phyloP scores from a whole-genome alignment of 2,329 filamentous ascomycete species.

The Alternaria sp. region DNA sequence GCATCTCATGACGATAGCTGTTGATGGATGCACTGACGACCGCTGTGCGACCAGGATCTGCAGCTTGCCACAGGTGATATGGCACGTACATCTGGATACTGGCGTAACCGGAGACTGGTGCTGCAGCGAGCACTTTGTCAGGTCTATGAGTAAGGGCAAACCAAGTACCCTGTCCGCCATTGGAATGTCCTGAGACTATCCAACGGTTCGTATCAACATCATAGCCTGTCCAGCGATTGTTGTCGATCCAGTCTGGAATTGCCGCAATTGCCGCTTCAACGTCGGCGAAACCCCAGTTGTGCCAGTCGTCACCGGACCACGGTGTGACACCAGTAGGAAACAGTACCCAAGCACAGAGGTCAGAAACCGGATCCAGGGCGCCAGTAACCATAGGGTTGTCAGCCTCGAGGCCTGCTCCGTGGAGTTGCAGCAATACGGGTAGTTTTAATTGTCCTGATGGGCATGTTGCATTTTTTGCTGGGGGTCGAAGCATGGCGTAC shows the following conservation, averaged over 20 bases:
- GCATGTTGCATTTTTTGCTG: conserved; percentile 53
- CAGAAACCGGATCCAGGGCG: conserved; percentile 59
- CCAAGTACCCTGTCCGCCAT: conserved; percentile 68
- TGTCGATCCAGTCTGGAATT: conserved; percentile 61
- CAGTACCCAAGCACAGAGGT: conserved; percentile 64
- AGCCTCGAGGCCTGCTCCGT: conserved; percentile 66
- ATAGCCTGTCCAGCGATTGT: conserved; percentile 58
- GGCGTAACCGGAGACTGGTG: conserved; percentile 66
- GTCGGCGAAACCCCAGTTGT: conserved; percentile 66
- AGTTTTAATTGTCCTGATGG: conserved; percentile 32
- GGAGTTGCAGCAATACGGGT: conserved; percentile 62
- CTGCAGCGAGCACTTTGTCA: conserved; percentile 64
- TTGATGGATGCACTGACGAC: conserved; percentile 59
- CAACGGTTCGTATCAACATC: conserved; percentile 57
- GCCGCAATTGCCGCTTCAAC: conserved; percentile 61
- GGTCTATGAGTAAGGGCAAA: conserved; percentile 64
- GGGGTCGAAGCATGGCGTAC: conserved; percentile 65
- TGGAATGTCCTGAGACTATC: conserved; percentile 66
- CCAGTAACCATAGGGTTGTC: conserved; percentile 57
- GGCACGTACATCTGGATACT: conserved; percentile 68
- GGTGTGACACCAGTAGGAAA: conserved; percentile 65
- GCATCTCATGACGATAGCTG: conserved; percentile 64
- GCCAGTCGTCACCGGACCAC: conserved; percentile 70
- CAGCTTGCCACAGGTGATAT: conserved; percentile 63
- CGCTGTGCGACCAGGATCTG: conserved; percentile 60